Evolutionary conservation across 2,329 filamentous ascomycete genomes (phyloP).

Genomic region (Didymella pinodella): DNA sequence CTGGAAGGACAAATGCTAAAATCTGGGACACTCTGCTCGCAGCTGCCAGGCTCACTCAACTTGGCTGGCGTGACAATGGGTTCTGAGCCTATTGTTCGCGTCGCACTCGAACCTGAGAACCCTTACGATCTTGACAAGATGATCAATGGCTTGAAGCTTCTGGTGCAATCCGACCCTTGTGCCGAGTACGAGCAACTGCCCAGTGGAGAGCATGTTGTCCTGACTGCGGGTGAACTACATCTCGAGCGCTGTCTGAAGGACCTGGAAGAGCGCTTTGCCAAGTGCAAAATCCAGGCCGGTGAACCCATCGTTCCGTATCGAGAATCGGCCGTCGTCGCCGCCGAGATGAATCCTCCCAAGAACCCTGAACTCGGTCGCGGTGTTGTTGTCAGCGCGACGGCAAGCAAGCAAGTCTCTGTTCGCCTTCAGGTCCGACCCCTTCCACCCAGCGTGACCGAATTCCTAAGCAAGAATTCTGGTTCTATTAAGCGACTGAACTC

Average conservation of each 20-base stretch:
- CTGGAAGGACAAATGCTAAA: slow-evolving; percentile 95
- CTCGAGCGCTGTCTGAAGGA: slow-evolving; percentile 94
- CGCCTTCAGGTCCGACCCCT: slow-evolving; percentile 80
- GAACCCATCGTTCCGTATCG: slow-evolving; percentile 95
- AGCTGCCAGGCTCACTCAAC: slow-evolving; percentile 85
- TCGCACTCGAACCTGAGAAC: slow-evolving; percentile 92
- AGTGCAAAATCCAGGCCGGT: slow-evolving; percentile 92
- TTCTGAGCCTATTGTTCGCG: slow-evolving; percentile 90
- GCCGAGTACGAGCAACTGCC: slow-evolving; percentile 93
- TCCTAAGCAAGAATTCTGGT: slow-evolving; percentile 79
- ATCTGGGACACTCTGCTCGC: slow-evolving; percentile 90
- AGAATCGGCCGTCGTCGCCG: slow-evolving; percentile 85
- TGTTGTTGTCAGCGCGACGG: slow-evolving; percentile 75
- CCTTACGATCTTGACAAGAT: slow-evolving; percentile 93
- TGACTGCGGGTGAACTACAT: slow-evolving; percentile 94
- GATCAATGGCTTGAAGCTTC: slow-evolving; percentile 83
- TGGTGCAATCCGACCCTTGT: slow-evolving; percentile 95
- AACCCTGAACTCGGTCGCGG: slow-evolving; percentile 89
- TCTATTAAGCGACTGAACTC: slow-evolving; percentile 82
- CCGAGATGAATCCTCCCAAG: slow-evolving; percentile 90
- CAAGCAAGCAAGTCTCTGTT: slow-evolving; percentile 85
- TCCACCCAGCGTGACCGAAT: slow-evolving; percentile 80
- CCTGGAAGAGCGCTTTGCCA: slow-evolving; percentile 88
- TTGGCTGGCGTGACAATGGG: slow-evolving; percentile 83
- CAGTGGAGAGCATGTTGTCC: slow-evolving; percentile 91